Conservation (phyloP, 352 stramenopile genomes). For the Pythium rhizo-oryzae region DNA sequence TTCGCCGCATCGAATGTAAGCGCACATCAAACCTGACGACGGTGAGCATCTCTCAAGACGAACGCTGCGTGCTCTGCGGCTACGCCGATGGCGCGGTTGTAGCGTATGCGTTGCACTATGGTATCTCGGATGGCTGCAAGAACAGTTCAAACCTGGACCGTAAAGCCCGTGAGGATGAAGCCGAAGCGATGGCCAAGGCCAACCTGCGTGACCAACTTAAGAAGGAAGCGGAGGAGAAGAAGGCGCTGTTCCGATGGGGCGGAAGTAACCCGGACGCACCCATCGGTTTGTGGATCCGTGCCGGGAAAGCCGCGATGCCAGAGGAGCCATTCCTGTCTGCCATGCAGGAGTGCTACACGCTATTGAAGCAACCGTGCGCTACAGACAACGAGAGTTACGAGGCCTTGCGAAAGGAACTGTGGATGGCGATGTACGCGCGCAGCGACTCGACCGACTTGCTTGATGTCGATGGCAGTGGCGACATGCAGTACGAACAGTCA, state of each 20-base stretch:
- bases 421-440: conserved; percentile 61
- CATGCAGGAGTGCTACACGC: conserved; percentile 69
- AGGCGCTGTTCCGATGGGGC: conserved; percentile 57
- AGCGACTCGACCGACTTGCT: conserved; percentile 8
- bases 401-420: conserved; percentile 57
- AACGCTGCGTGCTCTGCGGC: conserved; percentile 80
- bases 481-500: conserved; percentile 59
- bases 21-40: conserved; percentile 61
- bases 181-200: conserved; percentile 73
- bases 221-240: conserved; percentile 55
- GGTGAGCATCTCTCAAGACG: conserved; percentile 77
- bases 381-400: conserved; percentile 69
- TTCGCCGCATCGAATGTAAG: conserved; percentile 83
- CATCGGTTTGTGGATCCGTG: conserved; percentile 54
- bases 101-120: conserved; percentile 83
- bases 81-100: conserved; percentile 82
- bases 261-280: conserved; percentile 30
- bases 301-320: conserved; percentile 56
- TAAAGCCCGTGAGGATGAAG: conserved; percentile 73
- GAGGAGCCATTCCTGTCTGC: conserved; percentile 50
- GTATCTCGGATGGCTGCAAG: conserved; percentile 76
- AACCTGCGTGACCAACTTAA: conserved; percentile 70
- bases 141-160: conserved; percentile 70
- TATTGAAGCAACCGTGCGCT: conserved; percentile 73
- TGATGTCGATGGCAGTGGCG: conserved; percentile 3